Evolutionary conservation across 2,329 filamentous ascomycete species (phyloP).

Genomic region (Pseudofabraea citricarpa): DNA sequence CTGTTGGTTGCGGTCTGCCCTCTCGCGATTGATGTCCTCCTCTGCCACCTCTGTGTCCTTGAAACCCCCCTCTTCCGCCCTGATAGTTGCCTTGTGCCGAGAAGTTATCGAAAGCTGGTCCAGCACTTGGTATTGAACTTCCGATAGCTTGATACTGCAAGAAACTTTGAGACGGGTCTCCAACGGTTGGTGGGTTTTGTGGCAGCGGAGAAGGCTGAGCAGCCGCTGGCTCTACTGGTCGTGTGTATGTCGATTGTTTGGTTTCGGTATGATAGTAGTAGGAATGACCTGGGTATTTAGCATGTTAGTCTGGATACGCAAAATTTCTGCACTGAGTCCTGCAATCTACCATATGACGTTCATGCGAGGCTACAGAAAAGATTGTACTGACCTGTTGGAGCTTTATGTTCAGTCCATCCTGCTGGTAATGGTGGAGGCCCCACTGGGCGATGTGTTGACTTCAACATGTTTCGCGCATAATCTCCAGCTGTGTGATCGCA

Average conservation of each 20-base stretch:
- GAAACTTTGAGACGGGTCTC: constrained; percentile 33
- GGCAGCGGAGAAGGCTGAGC: constrained; percentile 8
- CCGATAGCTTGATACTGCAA: constrained; percentile 36
- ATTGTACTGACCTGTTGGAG: constrained; percentile 59
- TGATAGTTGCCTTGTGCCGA: constrained; percentile 13
- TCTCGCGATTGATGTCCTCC: constrained; percentile 43
- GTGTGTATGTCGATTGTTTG: constrained; percentile 81
- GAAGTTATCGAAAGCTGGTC: constrained; percentile 25
- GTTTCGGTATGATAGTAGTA: constrained; percentile 86
- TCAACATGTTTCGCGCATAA: constrained; percentile 53
- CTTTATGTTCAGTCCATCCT: constrained; percentile 92
- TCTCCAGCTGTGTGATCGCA: neutral
- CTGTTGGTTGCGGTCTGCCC: constrained; percentile 58
- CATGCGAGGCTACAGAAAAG: too few relatives aligned
- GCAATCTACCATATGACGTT: too few relatives aligned
- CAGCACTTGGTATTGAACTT: constrained; percentile 33
- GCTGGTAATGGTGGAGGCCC: constrained; percentile 56
- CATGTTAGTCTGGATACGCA: too few relatives aligned
- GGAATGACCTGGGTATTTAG: constrained; percentile 54
- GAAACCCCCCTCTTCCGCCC: constrained; percentile 34
- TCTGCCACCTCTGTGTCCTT: constrained; percentile 41
- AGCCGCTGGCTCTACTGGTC: constrained; percentile 47
- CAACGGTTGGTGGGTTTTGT: constrained; percentile 15
- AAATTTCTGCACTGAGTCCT: too few relatives aligned
- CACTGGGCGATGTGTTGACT: constrained; percentile 68